Conservation (phyloP, 768 basidiomycete genomes). For the Psilocybe sp. region DNA sequence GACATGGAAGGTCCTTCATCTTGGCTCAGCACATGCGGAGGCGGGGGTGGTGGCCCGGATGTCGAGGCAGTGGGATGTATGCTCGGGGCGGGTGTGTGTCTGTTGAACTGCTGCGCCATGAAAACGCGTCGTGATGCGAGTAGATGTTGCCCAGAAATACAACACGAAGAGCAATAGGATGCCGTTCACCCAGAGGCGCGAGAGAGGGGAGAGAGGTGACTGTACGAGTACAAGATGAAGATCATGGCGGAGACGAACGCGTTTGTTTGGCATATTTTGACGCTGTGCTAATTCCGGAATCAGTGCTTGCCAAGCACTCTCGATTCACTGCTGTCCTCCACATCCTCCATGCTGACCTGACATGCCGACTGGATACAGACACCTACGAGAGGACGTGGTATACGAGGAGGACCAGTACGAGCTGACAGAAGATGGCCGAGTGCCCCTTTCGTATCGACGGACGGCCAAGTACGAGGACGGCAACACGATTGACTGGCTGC, state of each 20-base stretch:
- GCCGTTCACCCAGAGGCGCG: no score
- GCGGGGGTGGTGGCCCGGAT: constrained; percentile 8
- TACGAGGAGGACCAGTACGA: constrained; percentile 42
- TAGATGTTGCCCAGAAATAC: no score
- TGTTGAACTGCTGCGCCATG: constrained; percentile 16
- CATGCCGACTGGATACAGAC: constrained; percentile 24
- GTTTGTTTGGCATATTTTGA: not conserved
- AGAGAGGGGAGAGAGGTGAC: not conserved
- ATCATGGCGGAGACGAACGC: not conserved
- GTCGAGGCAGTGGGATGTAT: constrained; percentile 6
- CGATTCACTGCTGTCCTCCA: not conserved
- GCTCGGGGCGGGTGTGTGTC: no score
- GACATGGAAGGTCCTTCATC: constrained; percentile 50
- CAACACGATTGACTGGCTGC: constrained; percentile 66
- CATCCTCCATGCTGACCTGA: constrained; percentile 12
- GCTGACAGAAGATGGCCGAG: constrained; percentile 40
- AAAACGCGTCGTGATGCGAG: not conserved
- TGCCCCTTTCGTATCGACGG: constrained; percentile 26
- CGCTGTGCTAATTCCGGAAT: no score
- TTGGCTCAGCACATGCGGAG: constrained; percentile 5
- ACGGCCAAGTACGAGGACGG: constrained; percentile 52
- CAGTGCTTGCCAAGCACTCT: not conserved
- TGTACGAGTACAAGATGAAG: no score
- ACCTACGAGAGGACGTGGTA: constrained; percentile 18
- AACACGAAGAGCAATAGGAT: no score